These are phyloP conservation scores for Periconia sp. DNA, from an alignment of 2,329 filamentous ascomycete species.

Conservation along the genomic window DNA sequence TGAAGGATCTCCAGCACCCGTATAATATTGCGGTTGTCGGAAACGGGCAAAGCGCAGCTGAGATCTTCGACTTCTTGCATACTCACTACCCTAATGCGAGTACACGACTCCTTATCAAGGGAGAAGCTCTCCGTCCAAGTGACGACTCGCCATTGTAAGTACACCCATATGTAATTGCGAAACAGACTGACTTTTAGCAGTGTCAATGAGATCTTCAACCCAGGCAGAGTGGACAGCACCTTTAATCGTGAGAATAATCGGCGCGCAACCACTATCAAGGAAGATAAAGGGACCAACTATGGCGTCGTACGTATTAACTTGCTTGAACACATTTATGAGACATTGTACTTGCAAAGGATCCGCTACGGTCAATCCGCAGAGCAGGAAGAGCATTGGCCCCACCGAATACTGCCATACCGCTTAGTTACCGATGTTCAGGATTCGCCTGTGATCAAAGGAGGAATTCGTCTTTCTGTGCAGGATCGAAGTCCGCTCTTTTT, in stretches of 20 bases:
- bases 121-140: conserved; percentile 82
- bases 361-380: conserved; percentile 59
- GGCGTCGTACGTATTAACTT: conserved; percentile 90
- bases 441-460: conserved; percentile 36
- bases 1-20: conserved; percentile 60
- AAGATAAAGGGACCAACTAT: conserved; percentile 89
- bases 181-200: conserved; percentile 54
- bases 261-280: conserved; percentile 66
- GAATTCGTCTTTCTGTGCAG: conserved; percentile 57
- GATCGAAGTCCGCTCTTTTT: conserved; percentile 50
- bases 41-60: conserved; percentile 89
- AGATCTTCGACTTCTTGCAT: conserved; percentile 92
- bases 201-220: conserved; percentile 97
- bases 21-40: conserved; percentile 86
- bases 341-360: conserved; percentile 84
- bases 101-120: conserved; percentile 80
- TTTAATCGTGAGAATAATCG: conserved; percentile 70
- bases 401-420: conserved; percentile 76
- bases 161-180: neutral
- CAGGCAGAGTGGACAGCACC: conserved; percentile 77
- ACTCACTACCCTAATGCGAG: conserved; percentile 79
- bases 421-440: conserved; percentile 69
- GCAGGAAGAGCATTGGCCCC: conserved; percentile 81
- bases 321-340: conserved; percentile 86
- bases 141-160: conserved; percentile 95